Percentiles rank a stretch among this genome's conserved stretches.
These are phyloP conservation scores for Cubamyces sp. DNA, from an alignment of 768 basidiomycete species.

Conservation along the genomic window DNA sequence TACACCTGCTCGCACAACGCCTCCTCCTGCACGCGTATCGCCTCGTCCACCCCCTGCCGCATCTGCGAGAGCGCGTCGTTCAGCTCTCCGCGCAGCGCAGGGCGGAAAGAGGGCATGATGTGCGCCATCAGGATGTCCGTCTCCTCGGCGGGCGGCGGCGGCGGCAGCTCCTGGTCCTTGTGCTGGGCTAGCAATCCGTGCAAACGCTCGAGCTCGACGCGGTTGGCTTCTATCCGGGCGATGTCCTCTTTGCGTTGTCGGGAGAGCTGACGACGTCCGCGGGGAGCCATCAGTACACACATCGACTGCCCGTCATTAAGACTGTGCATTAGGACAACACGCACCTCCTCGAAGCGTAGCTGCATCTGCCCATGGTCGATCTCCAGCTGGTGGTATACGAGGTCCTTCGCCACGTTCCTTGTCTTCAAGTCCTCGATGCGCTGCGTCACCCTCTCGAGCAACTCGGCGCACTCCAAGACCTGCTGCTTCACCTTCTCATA, in stretches of 20 bases:
- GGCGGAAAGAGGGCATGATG: slow-evolving; percentile 2
- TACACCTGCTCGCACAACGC: slow-evolving; percentile 15
- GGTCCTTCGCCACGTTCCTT: slow-evolving; percentile 1
- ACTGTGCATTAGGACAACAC: background rate
- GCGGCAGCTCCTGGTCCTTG: slow-evolving; percentile 7
- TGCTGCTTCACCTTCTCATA: background rate
- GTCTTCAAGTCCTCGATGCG: slow-evolving; percentile 10
- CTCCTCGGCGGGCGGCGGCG: slow-evolving; percentile 9
- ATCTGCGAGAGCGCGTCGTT: slow-evolving; percentile 1
- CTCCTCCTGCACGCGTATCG: slow-evolving; percentile 9
- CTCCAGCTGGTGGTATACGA: slow-evolving; percentile 15
- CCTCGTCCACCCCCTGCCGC: slow-evolving; percentile 13
- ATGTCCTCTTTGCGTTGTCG: background rate
- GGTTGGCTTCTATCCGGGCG: background rate
- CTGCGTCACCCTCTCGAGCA: background rate
- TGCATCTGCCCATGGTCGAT: slow-evolving; percentile 11
- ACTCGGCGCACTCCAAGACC: background rate
- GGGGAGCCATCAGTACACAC: background rate
- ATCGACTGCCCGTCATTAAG: background rate
- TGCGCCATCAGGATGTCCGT: slow-evolving; percentile 9
- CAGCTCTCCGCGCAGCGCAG: slow-evolving; percentile 3
- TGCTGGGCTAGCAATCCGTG: background rate
- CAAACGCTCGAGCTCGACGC: slow-evolving; percentile 4
- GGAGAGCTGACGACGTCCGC: background rate
- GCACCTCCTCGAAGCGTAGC: slow-evolving; percentile 3